Base-by-base conservation (phyloP, 768 basidiomycete species). In the Phaffia tasmanica region DNA sequence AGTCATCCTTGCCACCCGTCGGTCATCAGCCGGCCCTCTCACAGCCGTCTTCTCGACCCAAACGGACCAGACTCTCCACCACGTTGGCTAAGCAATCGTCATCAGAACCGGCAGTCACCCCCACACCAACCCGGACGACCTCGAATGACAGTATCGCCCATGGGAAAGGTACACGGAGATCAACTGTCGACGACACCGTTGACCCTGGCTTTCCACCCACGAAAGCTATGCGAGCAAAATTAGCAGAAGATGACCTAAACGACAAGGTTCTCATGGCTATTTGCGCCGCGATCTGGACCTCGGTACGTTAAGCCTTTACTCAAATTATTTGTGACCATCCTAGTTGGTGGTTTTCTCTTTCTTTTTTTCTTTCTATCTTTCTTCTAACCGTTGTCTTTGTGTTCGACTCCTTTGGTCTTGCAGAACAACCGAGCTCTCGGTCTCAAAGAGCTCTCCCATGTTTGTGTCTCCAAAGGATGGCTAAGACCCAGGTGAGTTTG, bases 401-500 rank as follows among this genome's bases (percentile, higher is more conserved):
- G 25, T 57, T 19, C 25, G 6, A 30, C 15, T 15, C 7, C n/a
- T 8, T 30, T 11, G n/a, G 9, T 47, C 55, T 18, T 15, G 16
- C 61, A 67, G 66, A 48, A 67, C 54, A 67, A 67, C 66, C 53
- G 30, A 51, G 66, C 66, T 18, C 60, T 62, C 11, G 27, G 53
- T 6, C 19, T 67, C 2, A 42, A 47, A 3, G 59, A 67, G 48
- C 48, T 67, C 19, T 55, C 61, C 11, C 55, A 63, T 14, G 47
- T 55, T 35, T 67, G 66, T 29, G 15, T 47, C 1, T 1, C n/a
- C 6, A 61, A 61, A 16, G 66, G 61, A 0, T 67, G 66, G 66
- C 32, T 67, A 27, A n/a, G 21, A 57, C 42, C 54, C 35, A 56
- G 53, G 65, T 66, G 35, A 47, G 61, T 62, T 46, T 18, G 29